Evolutionary conservation across 192 early-diverging fungal genomes (phyloP), one percentile per base, ranked within the genome.

Genomic region (Coemansia sp.): DNA sequence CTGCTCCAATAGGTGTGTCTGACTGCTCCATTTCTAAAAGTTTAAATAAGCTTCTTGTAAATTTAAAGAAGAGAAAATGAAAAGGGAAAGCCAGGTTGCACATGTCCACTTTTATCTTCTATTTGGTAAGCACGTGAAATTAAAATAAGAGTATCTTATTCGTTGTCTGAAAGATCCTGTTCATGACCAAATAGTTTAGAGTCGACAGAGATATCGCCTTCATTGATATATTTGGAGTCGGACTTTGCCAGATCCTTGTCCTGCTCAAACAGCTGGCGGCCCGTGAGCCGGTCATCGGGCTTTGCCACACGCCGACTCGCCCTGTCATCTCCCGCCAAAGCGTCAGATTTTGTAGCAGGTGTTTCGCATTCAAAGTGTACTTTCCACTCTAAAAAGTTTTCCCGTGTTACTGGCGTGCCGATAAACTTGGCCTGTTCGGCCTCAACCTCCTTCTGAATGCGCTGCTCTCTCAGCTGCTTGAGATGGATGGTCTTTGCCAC

Each of bases 241-340:
- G 90, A 92, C 67, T 83, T 82, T 40, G 90, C 93, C 58, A 98
- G 84, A 31, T 87, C 78, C 78, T 86, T 85, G 74, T 98, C 91
- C 62, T 92, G 88, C 73, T 94, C 93, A 69, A 98, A 98, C 82
- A 95, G 72, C 83, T 95, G 88, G 37, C 93, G 84, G 19, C 94
- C 95, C 15, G 84, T 85, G 2, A 77, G 79, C 72, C 76, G 84
- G 10, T 75, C 74, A 26, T 58, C 64, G 72, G 84, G 31, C 70
- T 82, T 71, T 58, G 75, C 25, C 8, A 15, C 50, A 17, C 52
- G 52, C 26, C 26, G 22, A 17, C 21, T 25, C 5, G 52, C 52
- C 52, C 7, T 28, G 21, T 22, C 50, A 17, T 10, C 59, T 11
- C 19, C 25, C 7, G 9, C 37, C 31, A 8, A 34, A 8, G 31